Base-by-base conservation (phyloP, 495 filamentous ascomycete genomes). In the Bathelium albidoporum region DNA sequence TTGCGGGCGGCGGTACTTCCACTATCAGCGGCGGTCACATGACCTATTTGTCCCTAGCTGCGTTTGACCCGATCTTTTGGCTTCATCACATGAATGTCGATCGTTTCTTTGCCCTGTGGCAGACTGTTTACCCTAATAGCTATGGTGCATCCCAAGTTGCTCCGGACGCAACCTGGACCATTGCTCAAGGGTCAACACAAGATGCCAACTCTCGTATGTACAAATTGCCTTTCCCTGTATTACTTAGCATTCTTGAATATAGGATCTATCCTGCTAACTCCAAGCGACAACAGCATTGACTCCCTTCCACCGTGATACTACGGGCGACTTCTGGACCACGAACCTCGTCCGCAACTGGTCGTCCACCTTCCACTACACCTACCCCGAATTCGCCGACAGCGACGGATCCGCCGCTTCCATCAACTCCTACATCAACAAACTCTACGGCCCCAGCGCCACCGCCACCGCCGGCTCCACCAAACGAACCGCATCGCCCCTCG, bases 61-160 rank as follows among this genome's bases (percentile, higher is more conserved):
- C 68, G 4, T 71, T 70, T 49, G 69, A 71, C 43, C 69, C 69
- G 7, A 58, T 70, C 44, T 71, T 71, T 62, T 71, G 68, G 67
- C 69, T 71, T 14, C 69, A 71, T 44, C 69, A 71, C 34, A 59
- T 44, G 49, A 71, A 71, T 31, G 69, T 71, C 11, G 69, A 71
- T 43, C 67, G 69, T 26, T 60, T 70, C 45, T 68, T 68, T 49
- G 69, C 69, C 61, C 55, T 71, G 62, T 71, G 69, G 69, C 68
- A 70, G 31, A 58, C 58, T 5, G 53, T 66, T 31, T 58, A 70
- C 45, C 69, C 69, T 7, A 65, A 62, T 41, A 43, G 43, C 14
- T 71, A 69, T 55, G 64, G 62, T 29, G 65, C 45, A 11, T 68
- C 69, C 20, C 68, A 68, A 59, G 28, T 53, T n/a, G 61, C 62